Evolutionary conservation across 2,329 filamentous ascomycete species (phyloP), one percentile per base, ranked within the genome.

Genomic region (Pestalotiopsis sp.): DNA sequence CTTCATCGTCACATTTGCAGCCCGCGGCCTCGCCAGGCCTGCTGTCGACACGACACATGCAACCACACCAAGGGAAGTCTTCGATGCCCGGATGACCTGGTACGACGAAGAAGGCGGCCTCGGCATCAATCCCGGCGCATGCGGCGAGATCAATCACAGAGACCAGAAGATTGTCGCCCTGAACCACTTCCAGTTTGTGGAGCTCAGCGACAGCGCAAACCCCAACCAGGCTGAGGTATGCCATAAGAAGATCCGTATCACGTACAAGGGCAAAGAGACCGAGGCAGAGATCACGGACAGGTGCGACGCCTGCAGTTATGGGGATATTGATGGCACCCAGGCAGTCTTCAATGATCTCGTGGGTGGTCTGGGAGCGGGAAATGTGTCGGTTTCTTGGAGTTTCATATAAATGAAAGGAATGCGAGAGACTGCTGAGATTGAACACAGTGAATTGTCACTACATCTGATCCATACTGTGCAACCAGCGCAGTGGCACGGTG

Each of bases 321-420:
- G 23, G 17, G 61, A 64, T 31, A 52, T 64, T n/a, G 61, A 64
- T 49, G 61, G 61, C 9, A 64, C 61, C 14, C 61, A 64, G 12
- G 61, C 61, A 4, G 61, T 64, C 11, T 64, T 64, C 20, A 64
- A 64, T 20, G 61, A 64, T 20, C 61, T 64, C 31, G 61, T 64
- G 14, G 61, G 39, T 17, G 61, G 61, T 4, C 23, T 64, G 6
- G 61, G 61, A 27, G 38, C 61, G 9, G 61, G 61, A 4, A 64
- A 64, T 64, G 61, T 64, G 6, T 45, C 61, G n/a, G 39, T 64
- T 0, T 41, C 38, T 31, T 64, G 61, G 61, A 49, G 38, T 23
- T 64, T 64, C 2, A 23, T 13, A 4, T 64, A 23, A 31, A 49
- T 38, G 36, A 4, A 12, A 27, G 57, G 4, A 20, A 6, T 31